phyloP scores from a whole-genome alignment of 345 rosid species.

The Leavenworthia alabamica region DNA sequence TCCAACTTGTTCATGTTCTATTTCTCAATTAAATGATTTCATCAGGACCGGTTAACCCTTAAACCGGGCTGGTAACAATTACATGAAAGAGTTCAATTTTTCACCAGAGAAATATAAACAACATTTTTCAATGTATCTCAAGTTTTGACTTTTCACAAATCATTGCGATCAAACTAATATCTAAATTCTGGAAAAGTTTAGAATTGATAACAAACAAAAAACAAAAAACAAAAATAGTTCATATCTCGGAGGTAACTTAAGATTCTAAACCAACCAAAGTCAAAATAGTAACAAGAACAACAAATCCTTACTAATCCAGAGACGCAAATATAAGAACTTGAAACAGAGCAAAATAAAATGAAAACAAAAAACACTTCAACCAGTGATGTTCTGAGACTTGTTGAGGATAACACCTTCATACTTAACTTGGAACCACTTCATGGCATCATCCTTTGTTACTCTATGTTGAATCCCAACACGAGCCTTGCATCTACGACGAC shows the following conservation, averaged over 20 bases:
- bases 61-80: background rate
- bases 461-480: constrained; percentile 84
- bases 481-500: constrained; percentile 76
- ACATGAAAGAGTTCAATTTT: background rate
- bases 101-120: too few species aligned
- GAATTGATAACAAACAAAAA: too few species aligned
- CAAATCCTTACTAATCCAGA: constrained; percentile 23
- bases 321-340: constrained; percentile 12
- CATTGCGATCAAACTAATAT: background rate
- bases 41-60: background rate
- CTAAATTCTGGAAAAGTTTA: too few species aligned
- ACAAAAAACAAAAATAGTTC: too few species aligned
- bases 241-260: too few species aligned
- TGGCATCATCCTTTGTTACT: constrained; percentile 85
- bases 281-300: constrained; percentile 12
- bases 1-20: constrained; percentile 27
- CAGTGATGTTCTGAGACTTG: constrained; percentile 48
- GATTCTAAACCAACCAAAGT: too few species aligned
- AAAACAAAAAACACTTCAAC: constrained; percentile 13
- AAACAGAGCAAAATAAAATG: constrained; percentile 3
- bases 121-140: too few species aligned
- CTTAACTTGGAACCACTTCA: constrained; percentile 94
- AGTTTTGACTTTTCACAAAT: background rate
- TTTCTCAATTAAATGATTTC: background rate
- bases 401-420: constrained; percentile 90